phyloP scores from a whole-genome alignment of 2,329 filamentous ascomycete species.

The Talaromyces sp. region DNA sequence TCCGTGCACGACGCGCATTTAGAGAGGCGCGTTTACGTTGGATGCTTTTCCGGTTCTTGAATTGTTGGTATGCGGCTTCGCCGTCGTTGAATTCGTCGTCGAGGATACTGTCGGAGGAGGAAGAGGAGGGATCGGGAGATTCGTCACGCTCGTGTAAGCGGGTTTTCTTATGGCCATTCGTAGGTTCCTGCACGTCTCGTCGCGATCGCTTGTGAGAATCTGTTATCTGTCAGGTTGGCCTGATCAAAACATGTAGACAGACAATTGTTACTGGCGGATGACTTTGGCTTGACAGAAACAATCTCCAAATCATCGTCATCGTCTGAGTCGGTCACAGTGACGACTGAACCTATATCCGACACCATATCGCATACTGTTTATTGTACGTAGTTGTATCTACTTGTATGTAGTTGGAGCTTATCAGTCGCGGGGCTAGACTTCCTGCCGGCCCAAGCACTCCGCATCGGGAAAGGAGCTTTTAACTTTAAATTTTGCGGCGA shows the following conservation, averaged over 20 bases:
- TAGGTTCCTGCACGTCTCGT: neutral
- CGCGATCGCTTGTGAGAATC: slow-evolving; percentile 11
- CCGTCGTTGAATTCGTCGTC: slow-evolving; percentile 38
- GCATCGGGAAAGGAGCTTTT: slow-evolving; percentile 25
- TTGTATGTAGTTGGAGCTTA: neutral
- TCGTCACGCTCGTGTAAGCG: neutral
- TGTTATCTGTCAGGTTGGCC: neutral
- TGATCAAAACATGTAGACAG: neutral
- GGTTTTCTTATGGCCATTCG: slow-evolving; percentile 1
- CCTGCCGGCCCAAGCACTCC: slow-evolving; percentile 16
- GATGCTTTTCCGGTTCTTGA: slow-evolving; percentile 57
- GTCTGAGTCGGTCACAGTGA: slow-evolving; percentile 28
- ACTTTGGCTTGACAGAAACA: slow-evolving; percentile 23
- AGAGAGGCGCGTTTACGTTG: slow-evolving; percentile 53
- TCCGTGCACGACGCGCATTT: slow-evolving; percentile 40
- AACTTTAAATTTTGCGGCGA: slow-evolving; percentile 17
- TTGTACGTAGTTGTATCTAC: neutral
- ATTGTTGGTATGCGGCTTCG: slow-evolving; percentile 56
- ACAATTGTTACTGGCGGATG: neutral
- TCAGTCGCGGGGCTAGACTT: neutral
- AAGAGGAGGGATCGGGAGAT: slow-evolving; percentile 10
- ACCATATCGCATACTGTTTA: neutral
- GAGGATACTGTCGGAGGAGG: slow-evolving; percentile 28
- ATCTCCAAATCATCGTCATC: slow-evolving; percentile 45
- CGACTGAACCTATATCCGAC: slow-evolving; percentile 26